A percentile compares a stretch with the other conserved stretches of the same genome.
Conservation (phyloP, 176 grass and related monocot species). For the Cocos nucifera region DNA sequence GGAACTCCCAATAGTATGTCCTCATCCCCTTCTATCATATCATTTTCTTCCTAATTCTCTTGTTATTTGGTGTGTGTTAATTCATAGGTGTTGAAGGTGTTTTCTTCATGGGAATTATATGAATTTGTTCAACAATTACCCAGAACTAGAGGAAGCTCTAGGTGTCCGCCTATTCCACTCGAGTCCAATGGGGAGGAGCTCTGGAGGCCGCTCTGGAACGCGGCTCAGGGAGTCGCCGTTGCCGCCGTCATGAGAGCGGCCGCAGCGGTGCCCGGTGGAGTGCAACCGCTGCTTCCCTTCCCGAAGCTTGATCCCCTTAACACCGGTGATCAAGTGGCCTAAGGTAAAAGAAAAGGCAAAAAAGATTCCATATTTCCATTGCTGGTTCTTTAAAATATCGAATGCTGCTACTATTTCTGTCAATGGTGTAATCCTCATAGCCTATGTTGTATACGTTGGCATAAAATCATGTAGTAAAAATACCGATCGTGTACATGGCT, state of each 20-base stretch:
- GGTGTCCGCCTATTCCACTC: slow-evolving; percentile 99
- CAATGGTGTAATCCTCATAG: too few species aligned
- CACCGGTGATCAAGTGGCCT: too few species aligned
- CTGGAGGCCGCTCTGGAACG: too few species aligned
- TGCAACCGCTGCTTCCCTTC: slow-evolving; percentile 94
- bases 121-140: slow-evolving; percentile 63
- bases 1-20: slow-evolving; percentile 79
- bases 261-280: slow-evolving; percentile 41
- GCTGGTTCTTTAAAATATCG: too few species aligned
- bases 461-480: too few species aligned
- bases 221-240: background rate
- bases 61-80: too few species aligned
- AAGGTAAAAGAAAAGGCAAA: too few species aligned
- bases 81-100: slow-evolving; percentile 75
- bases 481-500: too few species aligned
- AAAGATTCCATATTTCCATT: too few species aligned
- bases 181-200: slow-evolving; percentile 81
- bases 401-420: too few species aligned
- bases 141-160: slow-evolving; percentile 76
- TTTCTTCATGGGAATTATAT: slow-evolving; percentile 72
- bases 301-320: slow-evolving; percentile 48
- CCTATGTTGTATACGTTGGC: too few species aligned
- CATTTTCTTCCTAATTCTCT: too few species aligned
- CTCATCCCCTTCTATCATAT: background rate
- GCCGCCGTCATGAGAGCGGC: slow-evolving; percentile 11